These are phyloP conservation scores for Candida sanyaensis DNA, from an alignment of 1,139 yeast genomes.

Conservation along the genomic window DNA sequence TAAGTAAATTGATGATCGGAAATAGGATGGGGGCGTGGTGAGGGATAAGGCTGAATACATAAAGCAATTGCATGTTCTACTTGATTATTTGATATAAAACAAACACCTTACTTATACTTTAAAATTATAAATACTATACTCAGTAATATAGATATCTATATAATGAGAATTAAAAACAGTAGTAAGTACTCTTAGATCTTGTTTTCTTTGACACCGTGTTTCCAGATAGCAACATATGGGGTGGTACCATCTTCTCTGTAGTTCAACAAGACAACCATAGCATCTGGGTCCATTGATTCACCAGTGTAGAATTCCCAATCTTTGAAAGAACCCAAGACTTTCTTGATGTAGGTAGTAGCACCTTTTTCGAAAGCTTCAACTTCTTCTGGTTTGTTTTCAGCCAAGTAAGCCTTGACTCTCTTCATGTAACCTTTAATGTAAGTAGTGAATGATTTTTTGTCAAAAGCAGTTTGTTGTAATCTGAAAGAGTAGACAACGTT, in stretches of 20 bases:
- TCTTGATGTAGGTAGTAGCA: constrained; percentile 93
- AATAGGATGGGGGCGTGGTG: no score
- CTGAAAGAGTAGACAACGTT: constrained; percentile 98
- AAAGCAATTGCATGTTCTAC: no score
- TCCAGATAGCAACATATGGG: constrained; percentile 97
- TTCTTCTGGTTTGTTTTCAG: constrained; percentile 85
- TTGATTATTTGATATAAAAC: neutral
- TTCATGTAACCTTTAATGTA: constrained; percentile 99
- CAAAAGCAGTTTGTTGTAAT: constrained; percentile 92
- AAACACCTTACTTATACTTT: constrained; percentile 4
- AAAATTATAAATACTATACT: constrained; percentile 6
- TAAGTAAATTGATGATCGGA: no score
- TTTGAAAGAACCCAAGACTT: constrained; percentile 89
- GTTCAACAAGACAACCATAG: constrained; percentile 96
- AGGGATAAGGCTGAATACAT: no score
- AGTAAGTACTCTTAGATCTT: constrained; percentile 63
- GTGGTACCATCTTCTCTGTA: constrained; percentile 99
- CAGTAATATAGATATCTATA: constrained; percentile 8
- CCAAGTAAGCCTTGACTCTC: constrained; percentile 83
- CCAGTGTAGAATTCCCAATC: constrained; percentile 99
- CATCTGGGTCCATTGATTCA: constrained; percentile 99
- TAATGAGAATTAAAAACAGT: constrained; percentile 8
- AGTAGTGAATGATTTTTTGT: constrained; percentile 94
- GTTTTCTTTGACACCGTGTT: constrained; percentile 89
- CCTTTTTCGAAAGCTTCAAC: constrained; percentile 93